Base-by-base conservation (phyloP, 495 filamentous ascomycete species). In the Aspergillus asperescens region DNA sequence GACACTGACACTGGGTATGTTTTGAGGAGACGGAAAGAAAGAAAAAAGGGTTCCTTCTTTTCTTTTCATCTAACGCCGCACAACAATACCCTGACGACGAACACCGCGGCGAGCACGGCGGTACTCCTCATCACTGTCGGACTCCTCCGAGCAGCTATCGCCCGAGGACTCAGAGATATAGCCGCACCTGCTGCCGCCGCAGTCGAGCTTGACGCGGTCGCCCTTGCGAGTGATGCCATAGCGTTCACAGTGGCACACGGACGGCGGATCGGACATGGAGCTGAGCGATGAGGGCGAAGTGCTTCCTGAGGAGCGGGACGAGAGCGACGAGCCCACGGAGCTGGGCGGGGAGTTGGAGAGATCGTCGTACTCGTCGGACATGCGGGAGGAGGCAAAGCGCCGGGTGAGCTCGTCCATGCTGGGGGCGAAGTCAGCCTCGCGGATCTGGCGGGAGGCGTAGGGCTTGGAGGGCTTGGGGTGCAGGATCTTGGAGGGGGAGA, bases 201-300 rank as follows among this genome's bases (percentile, higher is more conserved):
- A 96, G 79, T 96, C 90, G 55, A 96, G 82, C 80, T 90, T 93
- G 80, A 96, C 86, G 50, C 89, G 81, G 65, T 90, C 86, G 54
- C 90, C 90, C 73, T 83, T 83, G 72, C 90, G 87, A 52, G 90
- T 96, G 77, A 96, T 94, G 50, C 90, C 90, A 76, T 93, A 96
- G 76, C 90, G 89, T 61, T 96, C 88, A 71, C 90, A 96, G 53
- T 81, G 85, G 79, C 90, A 96, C 50, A 72, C 64, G 32, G 77
- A 74, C 68, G 81, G 80, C 66, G 82, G 82, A 65, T 88, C 87
- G 59, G 80, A 86, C 61, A 91, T 75, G 47, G 81, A 88, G 37
- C 79, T 79, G n/a, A 87, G 77, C 22, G 86, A 88, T 39, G 76
- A 82, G 28, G 85, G 87, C 44, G 81, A 85, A 31, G 79, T 83